Base-by-base conservation (phyloP, 192 early-diverging fungal species). In the Coemansia sp. region DNA sequence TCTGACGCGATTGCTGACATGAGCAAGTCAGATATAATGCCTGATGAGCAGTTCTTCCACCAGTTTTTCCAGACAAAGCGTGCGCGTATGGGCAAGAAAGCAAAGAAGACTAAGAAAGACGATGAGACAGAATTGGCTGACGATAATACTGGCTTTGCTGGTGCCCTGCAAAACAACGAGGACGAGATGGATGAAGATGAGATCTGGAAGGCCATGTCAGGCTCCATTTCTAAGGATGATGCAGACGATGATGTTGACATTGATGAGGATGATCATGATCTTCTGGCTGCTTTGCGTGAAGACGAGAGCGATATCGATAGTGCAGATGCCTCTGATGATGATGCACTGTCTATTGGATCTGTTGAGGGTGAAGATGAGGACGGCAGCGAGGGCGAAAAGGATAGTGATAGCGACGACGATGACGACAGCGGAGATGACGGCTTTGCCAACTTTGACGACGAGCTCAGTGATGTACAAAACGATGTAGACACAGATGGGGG, bases 161-260 rank as follows among this genome's bases (percentile, higher is more conserved):
- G 54, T 25, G 73, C 73, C 0, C 52, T 71, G 22, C 64, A 73
- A 58, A 59, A 28, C 6, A 82, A 82, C 8, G 68, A 63, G 25
- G 68, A 67, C 10, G 85, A 86, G 38, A 27, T 87, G 49, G 88
- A 83, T 24, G 95, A 97, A 56, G 95, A 94, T 23, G 91, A 94
- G 76, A 83, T 94, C 25, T 94, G 93, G 93, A 67, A 85, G 25
- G 95, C 93, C 7, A 98, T 98, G 91, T 84, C 85, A 38, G 66
- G 74, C 27, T 86, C 83, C 54, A 85, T 89, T 74, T 88, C 89
- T 27, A 69, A 65, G 26, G 64, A 49, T 5, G 82, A 54, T 8
- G 82, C 78, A 64, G 87, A 78, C 30, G 81, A 71, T 62, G 77
- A 82, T 21, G 85, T 86, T 28, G 84, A 81, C 9, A 75, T 74